These are phyloP conservation scores for Penicillium alfredii DNA, from an alignment of 495 filamentous ascomycete genomes.

Conservation along the genomic window DNA sequence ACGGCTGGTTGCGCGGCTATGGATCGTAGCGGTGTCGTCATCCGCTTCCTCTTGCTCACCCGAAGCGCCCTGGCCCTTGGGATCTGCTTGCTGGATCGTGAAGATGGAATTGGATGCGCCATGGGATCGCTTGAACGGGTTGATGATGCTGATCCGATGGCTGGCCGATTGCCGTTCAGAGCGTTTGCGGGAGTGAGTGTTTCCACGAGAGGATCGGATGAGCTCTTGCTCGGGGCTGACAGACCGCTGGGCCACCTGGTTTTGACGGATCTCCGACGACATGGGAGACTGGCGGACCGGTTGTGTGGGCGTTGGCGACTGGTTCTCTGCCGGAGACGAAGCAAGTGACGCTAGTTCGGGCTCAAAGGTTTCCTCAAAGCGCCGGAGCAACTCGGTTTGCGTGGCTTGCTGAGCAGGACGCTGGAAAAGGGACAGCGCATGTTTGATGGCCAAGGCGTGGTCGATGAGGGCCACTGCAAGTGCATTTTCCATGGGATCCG, in stretches of 20 bases:
- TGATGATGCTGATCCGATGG: conserved; percentile 45
- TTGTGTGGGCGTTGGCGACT: conserved; percentile 22
- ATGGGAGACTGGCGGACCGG: conserved; percentile 19
- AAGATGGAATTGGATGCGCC: conserved; percentile 31
- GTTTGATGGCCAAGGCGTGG: conserved; percentile 80
- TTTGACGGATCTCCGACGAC: conserved; percentile 21
- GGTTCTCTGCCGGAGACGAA: conserved; percentile 19
- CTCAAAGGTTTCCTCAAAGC: conserved; percentile 45
- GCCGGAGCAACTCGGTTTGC: conserved; percentile 46
- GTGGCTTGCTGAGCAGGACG: conserved; percentile 55
- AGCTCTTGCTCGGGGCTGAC: conserved; percentile 37
- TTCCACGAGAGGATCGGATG: conserved; percentile 27
- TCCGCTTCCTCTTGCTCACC: conserved; percentile 25
- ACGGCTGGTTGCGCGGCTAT: conserved; percentile 37
- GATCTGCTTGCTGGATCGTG: conserved; percentile 25
- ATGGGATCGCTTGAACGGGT: conserved; percentile 43
- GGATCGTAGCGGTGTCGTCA: conserved; percentile 40
- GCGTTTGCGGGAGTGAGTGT: conserved; percentile 30
- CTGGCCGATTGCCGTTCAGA: conserved; percentile 38
- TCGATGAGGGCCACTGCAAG: conserved; percentile 82
- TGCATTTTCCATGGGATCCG: conserved; percentile 71
- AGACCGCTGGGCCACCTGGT: conserved; percentile 23
- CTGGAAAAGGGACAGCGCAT: conserved; percentile 65
- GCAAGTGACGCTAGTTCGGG: conserved; percentile 35
- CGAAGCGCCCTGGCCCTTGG: conserved; percentile 19